Evolutionary conservation across 176 grass and related monocot species (phyloP).

Genomic region (Zoysia pacifica): DNA sequence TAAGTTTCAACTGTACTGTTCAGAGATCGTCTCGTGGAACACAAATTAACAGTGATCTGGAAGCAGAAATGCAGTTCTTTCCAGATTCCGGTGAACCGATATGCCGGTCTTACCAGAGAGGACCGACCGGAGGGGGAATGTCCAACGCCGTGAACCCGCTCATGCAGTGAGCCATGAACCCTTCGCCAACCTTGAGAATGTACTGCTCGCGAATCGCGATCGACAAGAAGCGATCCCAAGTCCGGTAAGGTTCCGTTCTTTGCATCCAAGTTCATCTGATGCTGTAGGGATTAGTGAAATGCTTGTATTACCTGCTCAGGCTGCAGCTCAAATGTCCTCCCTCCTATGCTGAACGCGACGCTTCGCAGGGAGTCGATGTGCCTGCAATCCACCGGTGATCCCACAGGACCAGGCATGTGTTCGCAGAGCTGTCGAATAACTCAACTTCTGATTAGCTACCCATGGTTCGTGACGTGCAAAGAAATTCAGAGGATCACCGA

Average conservation of each 20-base stretch:
- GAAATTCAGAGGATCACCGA: neutral
- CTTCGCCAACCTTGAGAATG: constrained; percentile 63
- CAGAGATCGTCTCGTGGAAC: constrained; percentile 1
- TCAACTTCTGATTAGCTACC: constrained; percentile 22
- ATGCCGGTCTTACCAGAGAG: constrained; percentile 53
- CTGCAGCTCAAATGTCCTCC: constrained; percentile 57
- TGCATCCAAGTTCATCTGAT: neutral
- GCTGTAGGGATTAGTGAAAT: neutral
- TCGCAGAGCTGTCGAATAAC: constrained; percentile 56
- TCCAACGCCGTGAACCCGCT: constrained; percentile 70
- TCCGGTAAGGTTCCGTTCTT: neutral
- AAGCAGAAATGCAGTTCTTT: neutral
- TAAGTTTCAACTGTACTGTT: neutral
- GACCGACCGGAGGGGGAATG: constrained; percentile 56
- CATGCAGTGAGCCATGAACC: constrained; percentile 52
- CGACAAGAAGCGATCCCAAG: neutral
- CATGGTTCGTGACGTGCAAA: neutral
- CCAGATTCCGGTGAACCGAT: neutral
- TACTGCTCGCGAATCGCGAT: constrained; percentile 41
- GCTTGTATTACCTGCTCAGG: constrained; percentile 53
- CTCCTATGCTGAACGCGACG: constrained; percentile 62
- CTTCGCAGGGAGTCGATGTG: constrained; percentile 34
- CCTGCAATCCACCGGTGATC: constrained; percentile 61
- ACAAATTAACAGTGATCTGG: neutral
- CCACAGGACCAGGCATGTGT: constrained; percentile 54